Evolutionary conservation across 495 filamentous ascomycete species (phyloP).

Genomic region (Xylaria scruposa): DNA sequence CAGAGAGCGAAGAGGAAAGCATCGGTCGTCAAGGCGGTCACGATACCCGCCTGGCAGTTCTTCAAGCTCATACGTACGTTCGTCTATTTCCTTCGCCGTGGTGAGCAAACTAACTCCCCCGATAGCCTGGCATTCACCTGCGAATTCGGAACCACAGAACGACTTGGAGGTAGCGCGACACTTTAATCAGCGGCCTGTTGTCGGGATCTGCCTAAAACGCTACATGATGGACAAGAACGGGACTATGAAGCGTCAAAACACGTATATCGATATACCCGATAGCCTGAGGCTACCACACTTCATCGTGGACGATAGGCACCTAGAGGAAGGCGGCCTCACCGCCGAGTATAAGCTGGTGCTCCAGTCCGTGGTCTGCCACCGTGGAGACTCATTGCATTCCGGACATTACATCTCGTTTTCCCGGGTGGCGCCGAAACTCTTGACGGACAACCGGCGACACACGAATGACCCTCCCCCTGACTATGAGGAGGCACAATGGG

Average conservation of each 20-base stretch:
- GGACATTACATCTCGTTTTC: slow-evolving; percentile 91
- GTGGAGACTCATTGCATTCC: slow-evolving; percentile 84
- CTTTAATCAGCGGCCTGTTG: slow-evolving; percentile 70
- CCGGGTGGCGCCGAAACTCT: slow-evolving; percentile 65
- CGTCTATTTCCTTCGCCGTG: neutral
- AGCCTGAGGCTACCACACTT: slow-evolving; percentile 90
- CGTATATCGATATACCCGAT: slow-evolving; percentile 88
- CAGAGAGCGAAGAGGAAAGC: slow-evolving; percentile 50
- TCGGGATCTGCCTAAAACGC: slow-evolving; percentile 91
- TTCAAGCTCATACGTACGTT: slow-evolving; percentile 83
- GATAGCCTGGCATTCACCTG: slow-evolving; percentile 71
- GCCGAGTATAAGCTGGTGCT: slow-evolving; percentile 82
- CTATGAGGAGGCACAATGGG: slow-evolving; percentile 75
- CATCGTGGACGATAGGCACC: slow-evolving; percentile 72
- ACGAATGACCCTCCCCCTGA: slow-evolving; percentile 57
- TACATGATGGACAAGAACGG: slow-evolving; percentile 80
- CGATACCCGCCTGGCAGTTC: slow-evolving; percentile 98
- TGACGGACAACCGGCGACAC: slow-evolving; percentile 60
- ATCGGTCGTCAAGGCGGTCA: slow-evolving; percentile 77
- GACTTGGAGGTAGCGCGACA: slow-evolving; percentile 57
- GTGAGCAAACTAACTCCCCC: slow-evolving; percentile 61
- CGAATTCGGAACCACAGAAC: slow-evolving; percentile 48
- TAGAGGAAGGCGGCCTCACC: slow-evolving; percentile 63
- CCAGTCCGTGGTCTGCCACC: slow-evolving; percentile 89
- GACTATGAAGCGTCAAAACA: slow-evolving; percentile 70